Evolutionary conservation across 1,284 basidiomycete genomes (phyloP), one percentile per base, ranked within the genome.

Genomic region (Papiliotrema flavescens): DNA sequence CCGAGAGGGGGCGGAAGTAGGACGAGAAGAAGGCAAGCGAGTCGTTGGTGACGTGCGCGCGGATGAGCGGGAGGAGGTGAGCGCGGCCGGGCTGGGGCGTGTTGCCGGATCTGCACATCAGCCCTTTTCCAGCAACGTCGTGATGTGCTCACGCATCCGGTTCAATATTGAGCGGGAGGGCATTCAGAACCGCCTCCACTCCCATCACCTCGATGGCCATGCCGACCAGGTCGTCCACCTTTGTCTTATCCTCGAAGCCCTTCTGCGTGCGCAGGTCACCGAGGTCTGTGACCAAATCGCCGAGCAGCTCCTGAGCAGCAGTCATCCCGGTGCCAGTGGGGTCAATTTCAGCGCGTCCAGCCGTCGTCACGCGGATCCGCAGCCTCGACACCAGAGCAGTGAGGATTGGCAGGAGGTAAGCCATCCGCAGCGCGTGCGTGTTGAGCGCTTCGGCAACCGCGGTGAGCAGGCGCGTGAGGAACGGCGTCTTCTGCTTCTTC

Each of bases 1-100:
- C 94, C 39, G 91, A 96, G 36, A 98, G 79, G 15, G 96, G 93
- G 8, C 98, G 88, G 63, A 98, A 95, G 74, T 90, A 89, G 2
- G 83, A 81, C 17, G 91, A 81, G 69, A 98, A 99, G 78, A 95
- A 94, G 0, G 78, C 77, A 41, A 98, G 80, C 80, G 87, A 56
- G 83, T 94, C 66, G 85, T 88, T 82, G 85, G 93, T 67, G 81
- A 80, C 80, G 40, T 76, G 83, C 32, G 88, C 83, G n/a, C 87
- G 79, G 54, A 99, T 85, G 52, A 98, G 80, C 3, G 96, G 95
- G 6, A 99, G 82, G 23, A 99, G 81, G 80, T 90, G 97, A 2
- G 95, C 96, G 44, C 90, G 86, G 19, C 81, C 81, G 7, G 77
- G 77, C 53, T 71, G 68, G 35, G 74, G 73, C 0, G 71, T 63